phyloP scores from a whole-genome alignment of 2,329 filamentous ascomycete genomes.

The Sarocladium kiliense region DNA sequence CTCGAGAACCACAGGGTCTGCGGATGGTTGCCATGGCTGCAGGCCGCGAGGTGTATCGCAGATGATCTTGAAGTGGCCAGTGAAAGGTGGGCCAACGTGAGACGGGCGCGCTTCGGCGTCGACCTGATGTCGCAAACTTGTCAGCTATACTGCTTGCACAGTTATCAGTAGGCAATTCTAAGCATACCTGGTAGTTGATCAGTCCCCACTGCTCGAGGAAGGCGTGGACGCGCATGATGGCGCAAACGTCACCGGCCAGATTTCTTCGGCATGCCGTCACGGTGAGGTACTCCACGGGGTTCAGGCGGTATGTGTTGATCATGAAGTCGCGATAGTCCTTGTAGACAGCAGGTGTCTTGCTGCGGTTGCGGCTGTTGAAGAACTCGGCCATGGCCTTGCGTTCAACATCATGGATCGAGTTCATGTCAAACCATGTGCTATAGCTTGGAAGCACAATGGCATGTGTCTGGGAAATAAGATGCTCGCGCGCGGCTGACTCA shows the following conservation, averaged over 20 bases:
- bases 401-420: slow-evolving; percentile 82
- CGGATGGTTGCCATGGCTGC: slow-evolving; percentile 89
- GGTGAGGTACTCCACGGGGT: slow-evolving; percentile 92
- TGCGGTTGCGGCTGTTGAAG: slow-evolving; percentile 96
- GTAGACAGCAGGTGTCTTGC: slow-evolving; percentile 95
- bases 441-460: slow-evolving; percentile 96
- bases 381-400: slow-evolving; percentile 94
- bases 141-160: not conserved
- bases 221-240: slow-evolving; percentile 97
- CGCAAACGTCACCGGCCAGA: slow-evolving; percentile 93
- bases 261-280: slow-evolving; percentile 95
- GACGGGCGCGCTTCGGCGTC: slow-evolving; percentile 93
- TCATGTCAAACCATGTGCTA: slow-evolving; percentile 99
- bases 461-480: slow-evolving; percentile 89
- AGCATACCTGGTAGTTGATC: slow-evolving; percentile 90
- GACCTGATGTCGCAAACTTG: slow-evolving; percentile 54
- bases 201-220: slow-evolving; percentile 98
- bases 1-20: slow-evolving; percentile 62
- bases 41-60: slow-evolving; percentile 93
- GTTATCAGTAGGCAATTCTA: not conserved
- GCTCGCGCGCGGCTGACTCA: slow-evolving; percentile 83
- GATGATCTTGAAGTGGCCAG: slow-evolving; percentile 92
- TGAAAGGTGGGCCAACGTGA: slow-evolving; percentile 93
- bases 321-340: slow-evolving; percentile 99
- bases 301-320: slow-evolving; percentile 98